Evolutionary conservation across 495 filamentous ascomycete species (phyloP), one percentile per base, ranked within the genome.

Genomic region (Haplographium delicatum): DNA sequence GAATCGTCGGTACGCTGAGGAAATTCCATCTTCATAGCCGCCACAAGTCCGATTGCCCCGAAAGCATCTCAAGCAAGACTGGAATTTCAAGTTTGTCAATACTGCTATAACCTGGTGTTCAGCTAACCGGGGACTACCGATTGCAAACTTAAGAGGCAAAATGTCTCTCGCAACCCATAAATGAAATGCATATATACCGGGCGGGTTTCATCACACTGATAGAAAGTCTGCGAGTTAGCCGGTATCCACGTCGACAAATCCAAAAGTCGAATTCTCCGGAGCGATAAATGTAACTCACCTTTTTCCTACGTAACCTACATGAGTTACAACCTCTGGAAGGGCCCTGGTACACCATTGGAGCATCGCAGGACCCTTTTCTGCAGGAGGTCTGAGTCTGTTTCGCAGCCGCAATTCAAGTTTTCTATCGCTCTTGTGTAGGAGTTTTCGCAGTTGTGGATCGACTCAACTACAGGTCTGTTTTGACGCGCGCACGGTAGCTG

Each of bases 61-160:
- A 5, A 59, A 47, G 27, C 65, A 68, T 58, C 62, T 57, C 47
- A 63, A 28, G 30, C 65, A 68, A 16, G 63, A 66, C 65, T 63
- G 37, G 18, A 3, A 22, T 16, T 44, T n/a, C n/a, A n/a, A n/a
- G n/a, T n/a, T n/a, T n/a, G n/a, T n/a, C n/a, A n/a, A n/a, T n/a
- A n/a, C n/a, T n/a, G n/a, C n/a, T n/a, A n/a, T n/a, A n/a, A n/a
- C n/a, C n/a, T n/a, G n/a, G n/a, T n/a, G n/a, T n/a, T n/a, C n/a
- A n/a, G n/a, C n/a, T n/a, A n/a, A n/a, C n/a, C n/a, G n/a, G n/a
- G n/a, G n/a, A n/a, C n/a, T n/a, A n/a, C n/a, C n/a, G n/a, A n/a
- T n/a, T n/a, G n/a, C n/a, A n/a, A n/a, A n/a, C n/a, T n/a, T n/a
- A n/a, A n/a, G n/a, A n/a, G n/a, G n/a, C 27, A 37, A 44, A 1